Evolutionary conservation across 352 stramenopile species (phyloP).

Genomic region (Phytophthora rubi): DNA sequence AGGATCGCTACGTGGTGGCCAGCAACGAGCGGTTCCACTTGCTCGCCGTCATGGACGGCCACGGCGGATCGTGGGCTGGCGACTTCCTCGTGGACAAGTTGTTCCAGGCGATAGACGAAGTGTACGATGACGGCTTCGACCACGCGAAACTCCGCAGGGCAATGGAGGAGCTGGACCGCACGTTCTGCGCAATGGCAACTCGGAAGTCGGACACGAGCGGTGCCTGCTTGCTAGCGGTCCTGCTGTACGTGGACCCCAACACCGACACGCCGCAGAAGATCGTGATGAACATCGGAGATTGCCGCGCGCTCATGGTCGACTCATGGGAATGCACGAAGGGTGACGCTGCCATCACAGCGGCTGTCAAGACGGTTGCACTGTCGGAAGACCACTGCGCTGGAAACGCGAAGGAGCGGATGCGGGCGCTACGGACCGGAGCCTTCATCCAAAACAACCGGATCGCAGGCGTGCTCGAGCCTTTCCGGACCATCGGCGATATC

Average conservation of each 20-base stretch:
- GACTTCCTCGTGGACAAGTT: constrained; percentile 65
- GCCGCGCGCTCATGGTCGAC: constrained; percentile 49
- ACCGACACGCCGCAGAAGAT: constrained; percentile 50
- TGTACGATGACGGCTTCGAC: constrained; percentile 51
- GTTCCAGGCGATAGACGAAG: constrained; percentile 48
- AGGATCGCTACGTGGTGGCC: constrained; percentile 68
- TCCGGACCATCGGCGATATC: constrained; percentile 87
- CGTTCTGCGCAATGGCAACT: constrained; percentile 48
- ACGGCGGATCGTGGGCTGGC: constrained; percentile 64
- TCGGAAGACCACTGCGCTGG: constrained; percentile 81
- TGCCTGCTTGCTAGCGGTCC: constrained; percentile 65
- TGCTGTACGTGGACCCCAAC: constrained; percentile 54
- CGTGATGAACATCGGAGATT: constrained; percentile 81
- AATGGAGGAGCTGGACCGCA: constrained; percentile 56
- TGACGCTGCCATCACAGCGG: neutral
- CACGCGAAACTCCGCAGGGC: constrained; percentile 38
- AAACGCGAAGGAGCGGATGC: constrained; percentile 61
- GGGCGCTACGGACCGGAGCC: constrained; percentile 67
- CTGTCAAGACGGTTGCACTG: constrained; percentile 32
- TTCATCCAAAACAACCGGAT: constrained; percentile 76
- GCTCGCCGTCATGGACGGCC: constrained; percentile 78
- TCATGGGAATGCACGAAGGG: constrained; percentile 17
- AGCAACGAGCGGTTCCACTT: constrained; percentile 64
- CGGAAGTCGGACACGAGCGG: constrained; percentile 61
- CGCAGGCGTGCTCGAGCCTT: constrained; percentile 80